Evolutionary conservation across 352 stramenopile species (phyloP).

Genomic region (Halophytophthora batemanensis): DNA sequence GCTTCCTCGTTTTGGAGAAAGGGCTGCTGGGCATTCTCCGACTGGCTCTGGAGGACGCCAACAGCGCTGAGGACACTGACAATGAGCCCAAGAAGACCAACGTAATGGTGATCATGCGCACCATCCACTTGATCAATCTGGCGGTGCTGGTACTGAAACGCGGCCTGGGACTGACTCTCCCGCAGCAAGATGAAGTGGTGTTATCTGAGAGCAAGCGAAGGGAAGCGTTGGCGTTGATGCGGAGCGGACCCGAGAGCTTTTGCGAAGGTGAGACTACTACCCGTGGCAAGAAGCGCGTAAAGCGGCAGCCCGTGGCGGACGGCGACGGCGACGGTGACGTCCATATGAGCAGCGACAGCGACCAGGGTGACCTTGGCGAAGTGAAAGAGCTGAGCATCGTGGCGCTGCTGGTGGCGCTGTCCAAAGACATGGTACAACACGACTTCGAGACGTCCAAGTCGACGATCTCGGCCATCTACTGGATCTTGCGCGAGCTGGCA

Average conservation of each 20-base stretch:
- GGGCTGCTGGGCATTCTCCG: constrained; percentile 63
- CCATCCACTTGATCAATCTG: constrained; percentile 69
- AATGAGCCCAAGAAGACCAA: constrained; percentile 50
- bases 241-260: constrained; percentile 59
- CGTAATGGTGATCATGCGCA: constrained; percentile 61
- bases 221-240: constrained; percentile 41
- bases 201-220: constrained; percentile 46
- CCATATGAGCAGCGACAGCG: constrained; percentile 73
- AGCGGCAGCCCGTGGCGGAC: constrained; percentile 42
- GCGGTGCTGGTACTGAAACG: constrained; percentile 58
- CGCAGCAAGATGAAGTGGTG: constrained; percentile 26
- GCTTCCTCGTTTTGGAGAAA: constrained; percentile 60
- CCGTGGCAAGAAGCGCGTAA: constrained; percentile 69
- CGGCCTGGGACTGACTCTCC: constrained; percentile 9
- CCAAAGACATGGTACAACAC: constrained; percentile 70
- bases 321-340: constrained; percentile 48
- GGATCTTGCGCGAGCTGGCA: constrained; percentile 70
- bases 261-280: constrained; percentile 44
- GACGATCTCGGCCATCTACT: constrained; percentile 77
- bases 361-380: constrained; percentile 46
- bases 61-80: constrained; percentile 11
- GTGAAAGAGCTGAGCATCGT: constrained; percentile 69
- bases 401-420: constrained; percentile 48
- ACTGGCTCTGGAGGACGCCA: constrained; percentile 61
- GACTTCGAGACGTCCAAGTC: constrained; percentile 79